Base-by-base conservation (phyloP, 2,329 filamentous ascomycete genomes). In the Rutstroemia sp. region DNA sequence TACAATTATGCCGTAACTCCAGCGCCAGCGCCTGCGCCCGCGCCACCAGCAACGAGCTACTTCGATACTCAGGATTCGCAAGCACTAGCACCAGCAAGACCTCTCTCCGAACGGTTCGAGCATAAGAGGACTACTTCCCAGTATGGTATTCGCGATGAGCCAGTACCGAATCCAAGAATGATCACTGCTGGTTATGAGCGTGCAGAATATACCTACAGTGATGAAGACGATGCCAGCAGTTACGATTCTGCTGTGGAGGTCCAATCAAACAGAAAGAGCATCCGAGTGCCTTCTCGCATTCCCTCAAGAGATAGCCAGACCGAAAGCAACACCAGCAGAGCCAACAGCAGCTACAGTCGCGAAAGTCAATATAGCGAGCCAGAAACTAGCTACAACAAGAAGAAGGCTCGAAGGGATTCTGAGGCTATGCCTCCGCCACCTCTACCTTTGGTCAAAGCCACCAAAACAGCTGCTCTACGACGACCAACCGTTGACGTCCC, bases 341-440 rank as follows among this genome's bases (percentile, higher is more conserved):
- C 52, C 30, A 44, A 54, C 23, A 54, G 45, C 19, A 34, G 23
- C 27, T 37, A 44, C 46, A 55, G 53, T 55, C 53, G 38, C 38
- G 53, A 55, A 44, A 55, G 53, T 37, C n/a, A 55, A 17, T 55
- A 55, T 2, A 50, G 53, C 21, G 53, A 50, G n/a, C 39, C 49
- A 19, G 46, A 55, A 42, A 25, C 8, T 30, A 25, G 53, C 10
- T 44, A 55, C 17, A 44, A 25, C 17, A 51, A 30, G 48, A 64
- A 60, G 51, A 53, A 34, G 30, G 30, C 30, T 34, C 30, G 64
- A 27, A 47, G 41, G 34, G 67, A 68, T 44, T 57, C 57, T 27
- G 34, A 60, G 9, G 57, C 60, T 3, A 68, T 68, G 65, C 65
- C 65, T 23, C 66, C 67, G 19, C 65, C 66, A 42, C 56, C 41